phyloP scores from a whole-genome alignment of 2,329 filamentous ascomycete species.

The Trichoderma sp. region DNA sequence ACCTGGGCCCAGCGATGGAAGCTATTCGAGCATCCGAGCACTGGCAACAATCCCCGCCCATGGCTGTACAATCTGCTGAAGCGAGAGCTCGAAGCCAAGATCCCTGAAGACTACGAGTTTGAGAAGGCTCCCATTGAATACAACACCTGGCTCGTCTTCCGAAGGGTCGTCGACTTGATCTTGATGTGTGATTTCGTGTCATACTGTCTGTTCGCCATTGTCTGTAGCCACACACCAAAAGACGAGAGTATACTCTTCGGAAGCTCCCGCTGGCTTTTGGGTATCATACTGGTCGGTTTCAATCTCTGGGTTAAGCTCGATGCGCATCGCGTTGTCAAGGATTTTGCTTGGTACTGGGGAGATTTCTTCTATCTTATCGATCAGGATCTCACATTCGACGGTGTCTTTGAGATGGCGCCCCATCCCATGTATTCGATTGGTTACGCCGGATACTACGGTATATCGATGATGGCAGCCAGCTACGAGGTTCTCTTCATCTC shows the following conservation, averaged over 20 bases:
- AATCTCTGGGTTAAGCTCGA: slow-evolving; percentile 99
- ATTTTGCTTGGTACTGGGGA: slow-evolving; percentile 99
- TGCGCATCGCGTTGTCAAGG: slow-evolving; percentile 95
- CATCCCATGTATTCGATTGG: slow-evolving; percentile 99
- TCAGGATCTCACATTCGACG: slow-evolving; percentile 95
- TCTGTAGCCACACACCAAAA: slow-evolving; percentile 72
- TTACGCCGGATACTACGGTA: slow-evolving; percentile 96
- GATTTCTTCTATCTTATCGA: slow-evolving; percentile 99
- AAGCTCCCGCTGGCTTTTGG: slow-evolving; percentile 71
- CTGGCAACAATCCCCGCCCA: slow-evolving; percentile 79
- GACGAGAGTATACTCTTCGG: slow-evolving; percentile 70
- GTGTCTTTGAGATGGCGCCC: slow-evolving; percentile 97
- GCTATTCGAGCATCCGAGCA: slow-evolving; percentile 79
- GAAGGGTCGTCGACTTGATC: slow-evolving; percentile 91
- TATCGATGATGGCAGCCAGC: slow-evolving; percentile 96
- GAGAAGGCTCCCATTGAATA: slow-evolving; percentile 94
- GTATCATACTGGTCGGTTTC: slow-evolving; percentile 79
- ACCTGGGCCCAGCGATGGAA: slow-evolving; percentile 82
- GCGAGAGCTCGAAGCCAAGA: slow-evolving; percentile 89
- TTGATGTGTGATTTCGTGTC: slow-evolving; percentile 98
- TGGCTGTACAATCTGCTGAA: slow-evolving; percentile 82
- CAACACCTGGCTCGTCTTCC: slow-evolving; percentile 98
- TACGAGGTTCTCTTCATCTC: slow-evolving; percentile 98
- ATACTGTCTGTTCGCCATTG: slow-evolving; percentile 92
- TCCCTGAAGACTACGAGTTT: slow-evolving; percentile 89